Conservation (phyloP, 2,329 filamentous ascomycete genomes). For the Stachybotrys elegans region DNA sequence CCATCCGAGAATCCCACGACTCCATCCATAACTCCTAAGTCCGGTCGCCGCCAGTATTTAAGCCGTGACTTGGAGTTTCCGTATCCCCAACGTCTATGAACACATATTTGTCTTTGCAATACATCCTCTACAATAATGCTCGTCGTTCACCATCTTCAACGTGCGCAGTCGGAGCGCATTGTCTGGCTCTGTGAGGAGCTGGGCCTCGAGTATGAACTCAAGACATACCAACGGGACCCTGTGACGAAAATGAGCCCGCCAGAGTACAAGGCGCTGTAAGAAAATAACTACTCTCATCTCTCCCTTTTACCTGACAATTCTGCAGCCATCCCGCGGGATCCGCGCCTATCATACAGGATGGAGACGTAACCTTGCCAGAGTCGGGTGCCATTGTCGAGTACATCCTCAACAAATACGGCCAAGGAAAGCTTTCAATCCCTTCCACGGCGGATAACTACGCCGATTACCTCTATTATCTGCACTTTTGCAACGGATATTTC, state of each 20-base stretch:
- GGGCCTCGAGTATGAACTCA: constrained; percentile 40
- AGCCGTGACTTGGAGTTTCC: too few species aligned
- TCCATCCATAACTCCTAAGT: too few species aligned
- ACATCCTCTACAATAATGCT: constrained; percentile 22
- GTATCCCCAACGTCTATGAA: not conserved
- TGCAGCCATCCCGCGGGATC: constrained; percentile 42
- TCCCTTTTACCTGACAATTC: not conserved
- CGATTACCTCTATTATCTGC: constrained; percentile 61
- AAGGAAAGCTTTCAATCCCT: constrained; percentile 40
- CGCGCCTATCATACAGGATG: constrained; percentile 57
- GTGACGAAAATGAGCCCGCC: constrained; percentile 11
- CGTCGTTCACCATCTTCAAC: constrained; percentile 46
- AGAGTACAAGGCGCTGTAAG: constrained; percentile 12
- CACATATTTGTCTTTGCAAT: not conserved
- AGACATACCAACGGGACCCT: constrained; percentile 12
- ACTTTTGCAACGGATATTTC: constrained; percentile 47
- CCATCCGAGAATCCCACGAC: too few species aligned
- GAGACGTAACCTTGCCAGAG: constrained; percentile 51
- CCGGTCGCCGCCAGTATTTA: too few species aligned
- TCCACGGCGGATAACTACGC: constrained; percentile 45
- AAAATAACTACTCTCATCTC: not conserved
- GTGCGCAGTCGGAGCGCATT: constrained; percentile 60
- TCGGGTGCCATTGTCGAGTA: constrained; percentile 58
- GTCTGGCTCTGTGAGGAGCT: constrained; percentile 63
- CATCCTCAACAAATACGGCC: constrained; percentile 48